Percentiles rank a stretch among this genome's conserved stretches.
These are phyloP conservation scores for Fagus crenata DNA, from an alignment of 306 rosid genomes.

Conservation along the genomic window DNA sequence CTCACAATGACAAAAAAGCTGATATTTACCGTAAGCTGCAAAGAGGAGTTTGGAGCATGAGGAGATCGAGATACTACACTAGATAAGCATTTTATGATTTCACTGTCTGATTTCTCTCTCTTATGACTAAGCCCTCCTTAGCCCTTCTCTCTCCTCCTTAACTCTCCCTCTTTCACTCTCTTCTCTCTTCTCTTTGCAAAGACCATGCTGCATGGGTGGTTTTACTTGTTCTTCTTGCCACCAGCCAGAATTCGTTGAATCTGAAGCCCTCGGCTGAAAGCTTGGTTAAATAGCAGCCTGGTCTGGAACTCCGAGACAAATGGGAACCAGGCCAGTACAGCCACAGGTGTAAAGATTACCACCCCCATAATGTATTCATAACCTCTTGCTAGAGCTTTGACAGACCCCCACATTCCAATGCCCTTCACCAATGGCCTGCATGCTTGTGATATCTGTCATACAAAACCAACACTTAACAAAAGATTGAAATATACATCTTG, in stretches of 20 bases:
- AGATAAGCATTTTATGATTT: neutral
- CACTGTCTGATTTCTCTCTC: neutral
- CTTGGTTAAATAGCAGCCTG: conserved; percentile 86
- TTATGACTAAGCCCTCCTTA: neutral
- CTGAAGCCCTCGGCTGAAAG: conserved; percentile 98
- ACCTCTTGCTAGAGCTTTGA: conserved; percentile 83
- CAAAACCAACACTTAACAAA: neutral
- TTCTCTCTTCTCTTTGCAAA: neutral
- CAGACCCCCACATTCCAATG: conserved; percentile 93
- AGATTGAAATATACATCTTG: neutral
- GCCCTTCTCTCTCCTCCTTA: conserved; percentile 1
- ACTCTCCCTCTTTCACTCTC: neutral
- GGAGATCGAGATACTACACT: neutral
- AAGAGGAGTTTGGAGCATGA: neutral
- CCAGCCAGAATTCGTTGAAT: conserved; percentile 93
- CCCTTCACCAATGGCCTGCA: conserved; percentile 64
- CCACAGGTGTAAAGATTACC: conserved; percentile 64
- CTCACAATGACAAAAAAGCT: neutral
- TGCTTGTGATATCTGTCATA: conserved; percentile 79
- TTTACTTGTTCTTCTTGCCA: conserved; percentile 79
- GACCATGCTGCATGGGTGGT: conserved; percentile 13
- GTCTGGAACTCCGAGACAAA: conserved; percentile 96
- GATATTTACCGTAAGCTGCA: neutral
- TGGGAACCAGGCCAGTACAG: conserved; percentile 91
- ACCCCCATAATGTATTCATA: conserved; percentile 91